A percentile compares a stretch with the other conserved stretches of the same genome.
These are phyloP conservation scores for Viscum album DNA, from an alignment of 177 flowering plant species.

Conservation along the genomic window DNA sequence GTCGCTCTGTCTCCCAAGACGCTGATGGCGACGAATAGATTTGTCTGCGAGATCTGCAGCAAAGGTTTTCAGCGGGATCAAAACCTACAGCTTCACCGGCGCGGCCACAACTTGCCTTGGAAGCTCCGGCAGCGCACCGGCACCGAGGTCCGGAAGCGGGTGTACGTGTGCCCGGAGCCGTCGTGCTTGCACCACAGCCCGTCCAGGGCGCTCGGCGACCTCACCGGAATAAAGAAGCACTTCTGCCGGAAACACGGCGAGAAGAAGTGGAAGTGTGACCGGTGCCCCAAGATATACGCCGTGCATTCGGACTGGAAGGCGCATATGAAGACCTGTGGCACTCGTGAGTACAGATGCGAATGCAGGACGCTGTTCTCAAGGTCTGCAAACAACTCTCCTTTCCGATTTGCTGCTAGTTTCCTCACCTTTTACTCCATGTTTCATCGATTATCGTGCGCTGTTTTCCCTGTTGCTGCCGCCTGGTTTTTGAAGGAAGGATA, in stretches of 20 bases:
- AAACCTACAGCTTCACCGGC: conserved; percentile 80
- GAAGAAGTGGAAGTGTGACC: conserved; percentile 93
- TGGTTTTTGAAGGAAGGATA: conserved; percentile 58
- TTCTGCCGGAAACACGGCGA: conserved; percentile 88
- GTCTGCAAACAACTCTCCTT: conserved; percentile 17
- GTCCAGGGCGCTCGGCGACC: conserved; percentile 74
- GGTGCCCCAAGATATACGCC: conserved; percentile 81
- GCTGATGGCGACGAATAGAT: conserved; percentile 74
- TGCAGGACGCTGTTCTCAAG: conserved; percentile 90
- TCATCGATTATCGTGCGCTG: neutral
- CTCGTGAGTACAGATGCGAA: conserved; percentile 77
- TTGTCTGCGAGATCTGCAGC: conserved; percentile 88
- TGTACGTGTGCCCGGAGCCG: conserved; percentile 80
- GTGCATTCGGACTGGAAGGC: conserved; percentile 97
- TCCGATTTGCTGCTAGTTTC: neutral
- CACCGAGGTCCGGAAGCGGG: conserved; percentile 57
- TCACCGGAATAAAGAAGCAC: conserved; percentile 93
- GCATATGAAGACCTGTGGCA: conserved; percentile 80
- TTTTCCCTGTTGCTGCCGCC: neutral
- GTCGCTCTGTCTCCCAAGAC: conserved; percentile 78
- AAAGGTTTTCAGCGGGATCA: conserved; percentile 95
- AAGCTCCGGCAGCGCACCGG: conserved; percentile 57
- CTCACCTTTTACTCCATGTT: neutral
- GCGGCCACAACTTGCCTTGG: conserved; percentile 96
- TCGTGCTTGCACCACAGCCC: conserved; percentile 82